Percentiles rank a stretch among this genome's conserved stretches.
phyloP scores from a whole-genome alignment of 2,329 filamentous ascomycete genomes.

The Colletotrichum noveboracense region DNA sequence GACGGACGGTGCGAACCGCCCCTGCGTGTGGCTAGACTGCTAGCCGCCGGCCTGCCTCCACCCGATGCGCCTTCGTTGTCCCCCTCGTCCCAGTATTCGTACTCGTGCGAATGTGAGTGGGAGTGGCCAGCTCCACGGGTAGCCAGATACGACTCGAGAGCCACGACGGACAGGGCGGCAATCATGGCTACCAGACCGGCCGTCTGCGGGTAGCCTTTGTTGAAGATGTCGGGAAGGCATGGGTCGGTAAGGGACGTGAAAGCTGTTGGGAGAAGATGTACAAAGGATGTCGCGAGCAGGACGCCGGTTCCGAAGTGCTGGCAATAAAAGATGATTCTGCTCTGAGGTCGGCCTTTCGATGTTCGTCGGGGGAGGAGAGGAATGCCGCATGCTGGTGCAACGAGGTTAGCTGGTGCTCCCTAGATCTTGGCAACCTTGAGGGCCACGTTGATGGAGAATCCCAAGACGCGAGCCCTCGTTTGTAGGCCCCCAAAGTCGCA shows the following conservation, averaged over 20 bases:
- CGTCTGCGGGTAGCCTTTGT: conserved; percentile 77
- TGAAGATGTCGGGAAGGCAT: conserved; percentile 81
- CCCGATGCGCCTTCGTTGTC: conserved; percentile 33
- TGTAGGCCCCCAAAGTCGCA: background rate
- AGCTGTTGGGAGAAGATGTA: conserved; percentile 74
- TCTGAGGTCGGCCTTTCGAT: conserved; percentile 62
- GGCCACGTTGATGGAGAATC: background rate
- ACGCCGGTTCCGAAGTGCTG: conserved; percentile 84
- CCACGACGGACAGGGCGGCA: conserved; percentile 81
- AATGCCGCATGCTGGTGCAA: conserved; percentile 63
- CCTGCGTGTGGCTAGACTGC: conserved; percentile 43
- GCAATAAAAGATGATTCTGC: conserved; percentile 67
- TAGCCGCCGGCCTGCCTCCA: conserved; percentile 20
- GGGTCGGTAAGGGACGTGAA: conserved; percentile 71
- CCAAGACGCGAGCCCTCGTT: background rate
- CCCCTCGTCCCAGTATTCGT: conserved; percentile 52
- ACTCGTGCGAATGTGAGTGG: conserved; percentile 54
- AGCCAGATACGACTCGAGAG: conserved; percentile 88
- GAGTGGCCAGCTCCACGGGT: conserved; percentile 68
- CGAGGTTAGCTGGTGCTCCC: background rate
- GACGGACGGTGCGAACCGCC: conserved; percentile 45
- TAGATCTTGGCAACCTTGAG: background rate
- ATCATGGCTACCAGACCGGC: conserved; percentile 84
- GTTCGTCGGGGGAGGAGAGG: conserved; percentile 68
- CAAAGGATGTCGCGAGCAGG: conserved; percentile 85